phyloP scores from a whole-genome alignment of 225 moss, liverwort and hornwort genomes.

The Antitrichia curtipendula region DNA sequence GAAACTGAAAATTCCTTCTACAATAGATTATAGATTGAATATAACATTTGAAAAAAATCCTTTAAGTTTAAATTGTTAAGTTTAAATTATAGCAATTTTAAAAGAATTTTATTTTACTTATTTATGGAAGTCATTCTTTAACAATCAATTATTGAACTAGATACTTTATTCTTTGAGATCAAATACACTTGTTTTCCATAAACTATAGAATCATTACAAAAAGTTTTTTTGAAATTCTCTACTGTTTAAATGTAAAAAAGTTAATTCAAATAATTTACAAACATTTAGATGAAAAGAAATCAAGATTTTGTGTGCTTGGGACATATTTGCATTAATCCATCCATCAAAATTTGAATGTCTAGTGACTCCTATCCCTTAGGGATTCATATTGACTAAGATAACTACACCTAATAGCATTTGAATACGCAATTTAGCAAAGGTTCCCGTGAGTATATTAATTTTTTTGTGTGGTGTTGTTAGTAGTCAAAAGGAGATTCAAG shows the following conservation, averaged over 20 bases:
- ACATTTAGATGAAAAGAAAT: not conserved
- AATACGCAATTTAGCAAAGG: not conserved
- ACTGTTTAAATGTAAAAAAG: not conserved
- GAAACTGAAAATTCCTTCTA: not conserved
- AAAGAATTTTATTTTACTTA: not conserved
- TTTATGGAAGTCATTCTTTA: not conserved
- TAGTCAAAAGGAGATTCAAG: not conserved
- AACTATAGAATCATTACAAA: not conserved
- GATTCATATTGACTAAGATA: not conserved
- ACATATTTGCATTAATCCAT: not conserved
- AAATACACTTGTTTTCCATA: not conserved
- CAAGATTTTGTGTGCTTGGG: not conserved
- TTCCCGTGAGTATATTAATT: not conserved
- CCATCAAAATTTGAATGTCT: not conserved
- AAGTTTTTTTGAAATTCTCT: not conserved
- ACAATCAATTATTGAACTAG: not conserved
- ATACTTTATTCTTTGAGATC: not conserved
- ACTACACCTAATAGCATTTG: not conserved
- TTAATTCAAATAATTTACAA: not conserved
- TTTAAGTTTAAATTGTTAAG: not conserved
- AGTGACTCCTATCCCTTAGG: accelerated
- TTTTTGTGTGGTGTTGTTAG: not conserved
- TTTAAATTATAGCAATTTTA: not conserved
- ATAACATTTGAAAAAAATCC: too few relatives aligned
- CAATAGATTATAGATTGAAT: not conserved